Evolutionary conservation across 1,284 basidiomycete genomes (phyloP).

Genomic region (Puccinia novopanici): DNA sequence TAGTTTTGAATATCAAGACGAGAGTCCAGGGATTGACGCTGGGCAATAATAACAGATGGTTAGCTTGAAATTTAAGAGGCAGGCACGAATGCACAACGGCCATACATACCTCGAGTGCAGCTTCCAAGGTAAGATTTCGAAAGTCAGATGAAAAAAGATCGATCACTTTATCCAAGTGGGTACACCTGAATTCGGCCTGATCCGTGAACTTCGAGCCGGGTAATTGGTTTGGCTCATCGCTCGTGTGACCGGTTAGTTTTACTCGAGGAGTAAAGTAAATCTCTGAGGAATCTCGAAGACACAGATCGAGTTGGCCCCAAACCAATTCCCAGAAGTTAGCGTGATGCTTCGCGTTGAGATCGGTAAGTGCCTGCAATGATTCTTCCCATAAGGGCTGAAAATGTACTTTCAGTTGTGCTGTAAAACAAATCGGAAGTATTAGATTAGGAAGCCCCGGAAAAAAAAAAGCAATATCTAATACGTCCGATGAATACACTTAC

Average conservation of each 20-base stretch:
- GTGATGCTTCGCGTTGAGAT: constrained; percentile 67
- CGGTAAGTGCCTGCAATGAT: constrained; percentile 70
- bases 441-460: neutral
- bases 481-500: constrained; percentile 58
- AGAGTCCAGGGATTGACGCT: constrained; percentile 68
- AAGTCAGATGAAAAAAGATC: constrained; percentile 32
- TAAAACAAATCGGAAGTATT: constrained; percentile 32
- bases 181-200: constrained; percentile 45
- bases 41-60: constrained; percentile 12
- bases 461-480: neutral
- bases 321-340: constrained; percentile 73
- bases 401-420: constrained; percentile 84
- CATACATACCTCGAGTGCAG: constrained; percentile 69
- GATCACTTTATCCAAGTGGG: constrained; percentile 40
- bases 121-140: constrained; percentile 60
- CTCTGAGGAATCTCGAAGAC: constrained; percentile 14
- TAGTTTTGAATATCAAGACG: constrained; percentile 75
- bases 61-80: neutral
- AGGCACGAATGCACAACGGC: constrained; percentile 25
- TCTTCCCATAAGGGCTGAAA: constrained; percentile 83
- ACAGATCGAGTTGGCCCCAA: constrained; percentile 59
- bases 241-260: constrained; percentile 62
- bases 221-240: constrained; percentile 17
- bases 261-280: constrained; percentile 57
- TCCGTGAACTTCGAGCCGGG: constrained; percentile 23